These are phyloP conservation scores for Emericellopsis atlantica DNA, from an alignment of 2,329 filamentous ascomycete species.

Conservation along the genomic window DNA sequence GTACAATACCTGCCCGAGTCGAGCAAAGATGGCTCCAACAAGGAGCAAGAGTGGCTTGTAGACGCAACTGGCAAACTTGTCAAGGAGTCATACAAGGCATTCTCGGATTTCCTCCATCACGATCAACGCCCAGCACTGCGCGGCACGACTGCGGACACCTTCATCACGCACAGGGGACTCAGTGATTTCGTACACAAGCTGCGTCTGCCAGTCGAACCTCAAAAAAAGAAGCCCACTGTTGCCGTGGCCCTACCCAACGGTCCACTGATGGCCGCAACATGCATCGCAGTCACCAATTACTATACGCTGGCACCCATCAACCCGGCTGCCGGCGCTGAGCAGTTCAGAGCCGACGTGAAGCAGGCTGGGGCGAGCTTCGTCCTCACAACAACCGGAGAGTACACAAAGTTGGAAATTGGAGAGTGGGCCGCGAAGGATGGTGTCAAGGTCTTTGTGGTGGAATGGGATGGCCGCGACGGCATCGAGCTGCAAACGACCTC, in stretches of 20 bases:
- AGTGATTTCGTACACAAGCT: constrained; percentile 18
- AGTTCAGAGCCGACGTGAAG: constrained; percentile 35
- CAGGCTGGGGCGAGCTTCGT: constrained; percentile 32
- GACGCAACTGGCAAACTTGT: constrained; percentile 10
- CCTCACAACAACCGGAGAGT: constrained; percentile 27
- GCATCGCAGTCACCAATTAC: constrained; percentile 32
- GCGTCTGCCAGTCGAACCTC: constrained; percentile 10
- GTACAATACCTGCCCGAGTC: constrained; percentile 22
- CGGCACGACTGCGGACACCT: constrained; percentile 8
- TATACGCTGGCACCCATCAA: constrained; percentile 41
- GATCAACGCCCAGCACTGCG: constrained; percentile 14
- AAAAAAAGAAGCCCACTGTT: constrained; percentile 25
- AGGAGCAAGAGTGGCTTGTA: constrained; percentile 6
- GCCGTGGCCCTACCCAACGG: constrained; percentile 41
- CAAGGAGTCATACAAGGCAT: constrained; percentile 20
- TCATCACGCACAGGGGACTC: constrained; percentile 18
- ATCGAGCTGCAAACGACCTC: constrained; percentile 15
- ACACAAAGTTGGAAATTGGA: constrained; percentile 22
- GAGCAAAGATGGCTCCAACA: constrained; percentile 13
- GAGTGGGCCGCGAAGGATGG: constrained; percentile 15
- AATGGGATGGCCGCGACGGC: constrained; percentile 21
- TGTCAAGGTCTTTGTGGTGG: constrained; percentile 25
- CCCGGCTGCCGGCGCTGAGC: constrained; percentile 30
- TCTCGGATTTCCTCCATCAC: constrained; percentile 21
- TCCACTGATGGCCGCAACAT: constrained; percentile 34